Evolutionary conservation across 805 yeast genomes (phyloP).

Genomic region (Metschnikowia shivogae): DNA sequence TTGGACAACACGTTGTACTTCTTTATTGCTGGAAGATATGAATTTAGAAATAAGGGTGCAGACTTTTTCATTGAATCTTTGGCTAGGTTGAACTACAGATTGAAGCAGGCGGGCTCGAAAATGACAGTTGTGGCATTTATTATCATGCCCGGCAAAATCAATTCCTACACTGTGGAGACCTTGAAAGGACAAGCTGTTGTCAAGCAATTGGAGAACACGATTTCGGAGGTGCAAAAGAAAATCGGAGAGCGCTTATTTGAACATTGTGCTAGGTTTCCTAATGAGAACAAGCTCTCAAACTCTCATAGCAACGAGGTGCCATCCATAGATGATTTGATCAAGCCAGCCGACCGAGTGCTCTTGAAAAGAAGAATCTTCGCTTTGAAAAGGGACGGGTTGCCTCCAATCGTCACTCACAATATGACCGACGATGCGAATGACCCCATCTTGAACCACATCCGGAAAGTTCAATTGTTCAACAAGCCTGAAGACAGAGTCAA

Average conservation of each 20-base stretch:
- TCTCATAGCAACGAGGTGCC: slow-evolving; percentile 62
- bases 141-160: slow-evolving; percentile 95
- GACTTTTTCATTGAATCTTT: slow-evolving; percentile 91
- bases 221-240: slow-evolving; percentile 77
- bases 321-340: slow-evolving; percentile 75
- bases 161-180: slow-evolving; percentile 93
- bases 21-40: slow-evolving; percentile 96
- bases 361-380: slow-evolving; percentile 92
- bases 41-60: slow-evolving; percentile 93
- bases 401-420: slow-evolving; percentile 96
- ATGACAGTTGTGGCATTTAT: slow-evolving; percentile 95
- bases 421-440: slow-evolving; percentile 90
- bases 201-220: slow-evolving; percentile 83
- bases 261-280: slow-evolving; percentile 70
- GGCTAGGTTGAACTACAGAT: slow-evolving; percentile 84
- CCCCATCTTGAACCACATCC: slow-evolving; percentile 86
- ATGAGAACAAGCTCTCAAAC: slow-evolving; percentile 39
- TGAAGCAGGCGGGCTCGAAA: slow-evolving; percentile 76
- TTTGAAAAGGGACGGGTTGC: slow-evolving; percentile 79
- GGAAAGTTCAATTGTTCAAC: slow-evolving; percentile 88
- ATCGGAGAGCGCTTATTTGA: slow-evolving; percentile 88
- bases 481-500: slow-evolving; percentile 87
- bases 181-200: slow-evolving; percentile 95
- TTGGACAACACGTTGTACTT: slow-evolving; percentile 90
- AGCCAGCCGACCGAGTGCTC: slow-evolving; percentile 81